Percentiles rank a stretch among this genome's conserved stretches.
phyloP scores from a whole-genome alignment of 768 basidiomycete species.

The Tulasnella sp. region DNA sequence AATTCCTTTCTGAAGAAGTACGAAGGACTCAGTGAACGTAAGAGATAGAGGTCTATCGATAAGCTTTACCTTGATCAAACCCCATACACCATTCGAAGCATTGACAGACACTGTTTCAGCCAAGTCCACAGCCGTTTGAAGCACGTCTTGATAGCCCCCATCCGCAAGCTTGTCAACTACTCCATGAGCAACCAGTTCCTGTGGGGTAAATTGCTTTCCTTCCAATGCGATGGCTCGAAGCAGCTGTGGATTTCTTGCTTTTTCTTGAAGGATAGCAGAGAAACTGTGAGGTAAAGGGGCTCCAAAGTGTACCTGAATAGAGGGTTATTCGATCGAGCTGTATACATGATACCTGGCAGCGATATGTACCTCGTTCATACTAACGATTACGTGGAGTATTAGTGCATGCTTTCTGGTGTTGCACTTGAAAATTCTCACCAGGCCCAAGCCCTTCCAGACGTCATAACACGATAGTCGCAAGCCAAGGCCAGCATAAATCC shows the following conservation, averaged over 20 bases:
- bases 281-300: conserved; percentile 30
- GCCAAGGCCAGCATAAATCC: conserved; percentile 31
- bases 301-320: conserved; percentile 25
- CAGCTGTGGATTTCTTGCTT: conserved; percentile 23
- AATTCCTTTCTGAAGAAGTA: conserved; percentile 5
- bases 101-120: conserved; percentile 13
- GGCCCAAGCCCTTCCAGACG: conserved; percentile 24
- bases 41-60: background rate
- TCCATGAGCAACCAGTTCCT: conserved; percentile 25
- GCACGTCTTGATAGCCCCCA: conserved; percentile 16
- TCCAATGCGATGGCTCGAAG: conserved; percentile 27
- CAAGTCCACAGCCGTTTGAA: conserved; percentile 16
- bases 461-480: conserved; percentile 28
- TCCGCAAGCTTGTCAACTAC: conserved; percentile 29
- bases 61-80: conserved; percentile 18
- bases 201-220: conserved; percentile 28
- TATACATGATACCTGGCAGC: background rate
- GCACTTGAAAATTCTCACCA: conserved; percentile 17
- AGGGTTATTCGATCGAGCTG: background rate
- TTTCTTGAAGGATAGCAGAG: conserved; percentile 24
- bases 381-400: background rate
- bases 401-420: background rate
- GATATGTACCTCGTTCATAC: conserved; percentile 30
- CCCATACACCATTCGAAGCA: conserved; percentile 18
- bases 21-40: background rate